These are phyloP conservation scores for Eucalyptus virginea DNA, from an alignment of 345 rosid species.

Conservation along the genomic window DNA sequence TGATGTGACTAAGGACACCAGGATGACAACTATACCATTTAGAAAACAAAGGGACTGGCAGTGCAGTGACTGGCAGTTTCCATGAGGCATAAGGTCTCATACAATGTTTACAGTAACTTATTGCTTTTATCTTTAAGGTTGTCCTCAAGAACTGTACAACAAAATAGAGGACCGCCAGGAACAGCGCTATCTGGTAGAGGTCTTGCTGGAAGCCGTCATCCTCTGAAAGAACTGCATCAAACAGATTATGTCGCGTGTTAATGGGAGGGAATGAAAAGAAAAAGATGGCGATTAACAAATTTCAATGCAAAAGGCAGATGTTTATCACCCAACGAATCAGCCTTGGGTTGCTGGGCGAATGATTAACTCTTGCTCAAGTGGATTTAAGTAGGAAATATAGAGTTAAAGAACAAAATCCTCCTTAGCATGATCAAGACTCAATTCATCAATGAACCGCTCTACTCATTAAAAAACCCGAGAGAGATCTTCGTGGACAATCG, in stretches of 20 bases:
- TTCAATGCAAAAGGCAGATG: not conserved
- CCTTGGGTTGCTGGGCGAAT: too few relatives aligned
- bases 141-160: constrained; percentile 79
- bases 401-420: not conserved
- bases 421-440: not conserved
- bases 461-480: not conserved
- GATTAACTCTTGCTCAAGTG: too few relatives aligned
- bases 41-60: not conserved
- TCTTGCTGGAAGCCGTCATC: constrained; percentile 73
- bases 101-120: not conserved
- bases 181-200: constrained; percentile 61
- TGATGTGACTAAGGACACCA: not conserved
- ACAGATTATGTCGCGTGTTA: not conserved
- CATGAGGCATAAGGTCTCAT: not conserved
- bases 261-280: not conserved
- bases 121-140: constrained; percentile 26
- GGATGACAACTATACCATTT: not conserved
- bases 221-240: constrained; percentile 72
- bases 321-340: too few relatives aligned
- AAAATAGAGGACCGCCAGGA: constrained; percentile 64
- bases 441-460: not conserved
- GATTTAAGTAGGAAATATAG: too few relatives aligned
- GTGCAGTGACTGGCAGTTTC: not conserved
- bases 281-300: not conserved
- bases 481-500: not conserved